Conservation (phyloP, 179 eudicot species). For the Silene vulgaris region DNA sequence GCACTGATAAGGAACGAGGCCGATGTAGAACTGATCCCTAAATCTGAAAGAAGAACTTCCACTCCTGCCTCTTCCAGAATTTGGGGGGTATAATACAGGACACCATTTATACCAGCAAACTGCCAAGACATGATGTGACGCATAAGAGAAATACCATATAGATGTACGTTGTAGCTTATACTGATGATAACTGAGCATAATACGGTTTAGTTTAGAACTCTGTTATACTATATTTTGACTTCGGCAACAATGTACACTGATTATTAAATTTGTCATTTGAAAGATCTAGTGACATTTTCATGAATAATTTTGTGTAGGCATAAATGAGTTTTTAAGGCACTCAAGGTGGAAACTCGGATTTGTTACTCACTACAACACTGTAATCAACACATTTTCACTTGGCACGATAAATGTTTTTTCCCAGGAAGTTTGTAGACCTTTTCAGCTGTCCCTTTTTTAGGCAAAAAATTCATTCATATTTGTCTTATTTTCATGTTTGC, state of each 20-base stretch:
- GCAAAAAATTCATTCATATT: too few species aligned
- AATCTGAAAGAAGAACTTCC: conserved; percentile 63
- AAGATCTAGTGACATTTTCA: not conserved
- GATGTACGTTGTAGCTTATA: not conserved
- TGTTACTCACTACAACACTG: too few species aligned
- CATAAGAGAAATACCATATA: not conserved
- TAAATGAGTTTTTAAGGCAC: too few species aligned
- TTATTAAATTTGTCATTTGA: not conserved
- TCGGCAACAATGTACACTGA: not conserved
- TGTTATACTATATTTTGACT: not conserved
- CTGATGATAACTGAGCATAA: not conserved
- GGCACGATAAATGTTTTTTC: not conserved
- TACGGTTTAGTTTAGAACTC: not conserved
- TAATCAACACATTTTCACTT: not conserved
- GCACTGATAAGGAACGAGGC: conserved; percentile 85
- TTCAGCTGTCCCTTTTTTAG: too few species aligned
- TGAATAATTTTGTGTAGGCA: not conserved
- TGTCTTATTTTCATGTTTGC: too few species aligned
- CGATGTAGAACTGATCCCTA: conserved; percentile 67
- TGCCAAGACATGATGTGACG: conserved; percentile 27
- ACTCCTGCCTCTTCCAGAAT: conserved; percentile 91
- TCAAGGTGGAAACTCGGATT: too few species aligned
- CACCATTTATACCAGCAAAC: conserved; percentile 92
- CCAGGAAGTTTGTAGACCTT: too few species aligned
- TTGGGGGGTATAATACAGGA: conserved; percentile 88